These are phyloP conservation scores for Thalassiosira hispida DNA, from an alignment of 352 stramenopile genomes.

Conservation along the genomic window DNA sequence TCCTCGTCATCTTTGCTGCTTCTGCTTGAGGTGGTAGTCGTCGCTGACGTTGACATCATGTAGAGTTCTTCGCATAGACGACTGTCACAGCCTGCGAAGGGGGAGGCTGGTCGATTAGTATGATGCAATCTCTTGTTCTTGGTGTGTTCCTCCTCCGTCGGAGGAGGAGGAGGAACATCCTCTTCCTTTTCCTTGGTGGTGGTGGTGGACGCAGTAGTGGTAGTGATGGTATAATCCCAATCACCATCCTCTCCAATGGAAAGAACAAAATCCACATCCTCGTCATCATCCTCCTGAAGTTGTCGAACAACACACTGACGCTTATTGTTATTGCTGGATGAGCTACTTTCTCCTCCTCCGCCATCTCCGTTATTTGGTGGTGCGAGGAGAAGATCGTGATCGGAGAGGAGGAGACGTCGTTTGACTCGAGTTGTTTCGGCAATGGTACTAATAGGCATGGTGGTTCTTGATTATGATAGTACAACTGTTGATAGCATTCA, in stretches of 20 bases:
- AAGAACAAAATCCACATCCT: slow-evolving; percentile 47
- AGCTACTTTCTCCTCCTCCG: too few relatives aligned
- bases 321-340: too few relatives aligned
- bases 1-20: neutral
- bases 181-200: slow-evolving; percentile 13
- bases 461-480: neutral
- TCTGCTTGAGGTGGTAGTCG: neutral
- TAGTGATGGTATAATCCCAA: slow-evolving; percentile 23
- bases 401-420: slow-evolving; percentile 11
- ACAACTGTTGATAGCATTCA: too few relatives aligned
- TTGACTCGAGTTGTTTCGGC: slow-evolving; percentile 10
- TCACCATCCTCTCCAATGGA: slow-evolving; percentile 37
- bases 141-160: slow-evolving; percentile 5
- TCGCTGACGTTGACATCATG: neutral
- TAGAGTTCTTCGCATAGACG: neutral
- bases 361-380: too few relatives aligned
- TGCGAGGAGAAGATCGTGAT: neutral
- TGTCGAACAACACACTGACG: neutral
- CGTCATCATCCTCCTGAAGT: slow-evolving; percentile 27
- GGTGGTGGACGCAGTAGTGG: neutral
- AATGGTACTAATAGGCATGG: slow-evolving; percentile 19
- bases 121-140: neutral
- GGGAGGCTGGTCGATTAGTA: slow-evolving; percentile 12
- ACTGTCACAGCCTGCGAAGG: slow-evolving; percentile 8
- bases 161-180: slow-evolving; percentile 1